phyloP scores from a whole-genome alignment of 345 rosid species.

The Citrus sinensis region DNA sequence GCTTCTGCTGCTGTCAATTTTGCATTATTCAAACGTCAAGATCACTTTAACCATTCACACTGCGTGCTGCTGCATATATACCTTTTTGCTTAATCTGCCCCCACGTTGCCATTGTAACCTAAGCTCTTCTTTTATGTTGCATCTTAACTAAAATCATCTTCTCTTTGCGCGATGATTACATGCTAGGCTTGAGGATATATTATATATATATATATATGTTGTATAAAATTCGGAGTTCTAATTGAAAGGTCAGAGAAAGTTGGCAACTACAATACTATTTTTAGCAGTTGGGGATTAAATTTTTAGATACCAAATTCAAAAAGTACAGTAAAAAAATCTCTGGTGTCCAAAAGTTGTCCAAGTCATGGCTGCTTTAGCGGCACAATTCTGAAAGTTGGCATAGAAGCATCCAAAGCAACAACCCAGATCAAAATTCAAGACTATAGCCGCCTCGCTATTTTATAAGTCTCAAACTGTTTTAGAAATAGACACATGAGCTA shows the following conservation, averaged over 20 bases:
- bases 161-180: conserved; percentile 3
- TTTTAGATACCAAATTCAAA: conserved; percentile 4
- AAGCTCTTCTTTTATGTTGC: background rate
- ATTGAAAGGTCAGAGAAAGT: conserved; percentile 11
- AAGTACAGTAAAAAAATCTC: background rate
- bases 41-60: conserved; percentile 3
- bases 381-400: conserved; percentile 4
- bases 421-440: background rate
- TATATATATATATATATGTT: background rate
- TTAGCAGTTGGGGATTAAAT: conserved; percentile 10
- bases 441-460: no score
- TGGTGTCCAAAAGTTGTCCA: conserved; percentile 19
- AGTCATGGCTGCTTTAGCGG: conserved; percentile 20
- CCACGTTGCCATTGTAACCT: conserved; percentile 3
- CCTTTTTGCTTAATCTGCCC: background rate
- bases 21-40: background rate
- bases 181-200: conserved; percentile 1
- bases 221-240: background rate
- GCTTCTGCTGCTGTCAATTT: background rate
- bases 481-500: no score
- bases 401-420: conserved; percentile 33
- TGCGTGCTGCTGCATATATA: background rate
- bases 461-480: no score
- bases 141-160: background rate
- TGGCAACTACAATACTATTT: background rate